Evolutionary conservation across 192 early-diverging fungal species (phyloP).

Genomic region (Backusella macrospora): DNA sequence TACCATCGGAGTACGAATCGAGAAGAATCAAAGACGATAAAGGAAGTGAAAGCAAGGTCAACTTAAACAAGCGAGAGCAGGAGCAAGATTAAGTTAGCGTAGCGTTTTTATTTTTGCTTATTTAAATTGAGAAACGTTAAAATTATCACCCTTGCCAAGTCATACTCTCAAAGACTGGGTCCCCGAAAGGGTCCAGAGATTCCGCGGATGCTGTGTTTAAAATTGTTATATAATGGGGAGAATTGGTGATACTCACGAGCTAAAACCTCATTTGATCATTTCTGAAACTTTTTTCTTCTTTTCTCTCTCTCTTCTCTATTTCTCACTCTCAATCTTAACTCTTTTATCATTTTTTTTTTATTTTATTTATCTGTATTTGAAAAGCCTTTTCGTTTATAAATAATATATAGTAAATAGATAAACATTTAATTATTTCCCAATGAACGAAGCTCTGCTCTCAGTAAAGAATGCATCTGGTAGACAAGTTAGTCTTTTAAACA

Average conservation of each 20-base stretch:
- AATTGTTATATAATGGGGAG: conserved; percentile 14
- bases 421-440: conserved; percentile 4
- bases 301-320: not conserved
- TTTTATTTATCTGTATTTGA: not conserved
- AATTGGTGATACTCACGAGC: conserved; percentile 13
- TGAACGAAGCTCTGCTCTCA: conserved; percentile 36
- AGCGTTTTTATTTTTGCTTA: not conserved
- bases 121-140: not conserved
- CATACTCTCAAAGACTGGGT: conserved; percentile 5
- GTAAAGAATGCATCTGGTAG: conserved; percentile 50
- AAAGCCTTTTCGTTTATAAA: not conserved
- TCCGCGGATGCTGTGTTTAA: conserved; percentile 5
- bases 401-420: not conserved
- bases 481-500: conserved; percentile 53
- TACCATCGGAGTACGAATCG: not conserved
- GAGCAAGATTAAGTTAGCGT: not conserved
- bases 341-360: not conserved
- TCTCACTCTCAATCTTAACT: conserved; percentile 2
- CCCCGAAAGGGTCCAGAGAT: conserved; percentile 10
- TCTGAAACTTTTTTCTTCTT: conserved; percentile 13
- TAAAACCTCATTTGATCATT: conserved; percentile 17
- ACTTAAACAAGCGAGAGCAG: not conserved
- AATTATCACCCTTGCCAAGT: conserved; percentile 8
- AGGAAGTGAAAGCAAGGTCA: not conserved
- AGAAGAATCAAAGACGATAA: not conserved